phyloP scores from a whole-genome alignment of 169 alveolate species.

The Perkinsus chesapeaki region DNA sequence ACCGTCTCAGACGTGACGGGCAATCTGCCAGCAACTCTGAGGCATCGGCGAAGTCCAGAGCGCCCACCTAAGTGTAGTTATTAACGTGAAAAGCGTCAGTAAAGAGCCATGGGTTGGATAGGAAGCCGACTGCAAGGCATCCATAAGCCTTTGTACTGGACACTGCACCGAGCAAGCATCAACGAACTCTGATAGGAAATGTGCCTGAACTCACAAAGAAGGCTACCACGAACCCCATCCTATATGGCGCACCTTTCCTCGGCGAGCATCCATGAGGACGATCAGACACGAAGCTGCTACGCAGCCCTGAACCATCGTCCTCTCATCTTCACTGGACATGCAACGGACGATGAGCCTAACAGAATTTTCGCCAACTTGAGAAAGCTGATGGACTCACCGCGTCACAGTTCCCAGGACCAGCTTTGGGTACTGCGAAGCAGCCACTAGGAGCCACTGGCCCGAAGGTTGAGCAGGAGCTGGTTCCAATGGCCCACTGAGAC shows the following conservation, averaged over 20 bases:
- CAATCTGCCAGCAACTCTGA: not conserved
- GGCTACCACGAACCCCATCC: not conserved
- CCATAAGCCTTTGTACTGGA: not conserved
- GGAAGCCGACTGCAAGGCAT: not conserved
- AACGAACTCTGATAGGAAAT: not conserved
- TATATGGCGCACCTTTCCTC: not conserved
- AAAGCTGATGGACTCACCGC: not conserved
- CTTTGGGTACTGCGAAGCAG: not conserved
- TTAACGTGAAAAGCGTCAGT: not conserved
- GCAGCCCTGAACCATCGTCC: not conserved
- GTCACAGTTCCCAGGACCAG: not conserved
- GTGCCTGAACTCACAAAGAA: not conserved
- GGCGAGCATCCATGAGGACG: not conserved
- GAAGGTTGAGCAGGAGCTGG: not conserved
- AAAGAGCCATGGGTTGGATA: not conserved
- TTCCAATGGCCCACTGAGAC: not conserved
- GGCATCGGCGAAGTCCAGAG: not conserved
- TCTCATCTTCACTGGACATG: not conserved
- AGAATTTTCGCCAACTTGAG: not conserved
- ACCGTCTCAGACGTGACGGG: not conserved
- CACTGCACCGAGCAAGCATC: not conserved
- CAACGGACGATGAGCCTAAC: not conserved
- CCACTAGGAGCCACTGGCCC: not conserved
- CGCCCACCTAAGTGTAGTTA: not conserved
- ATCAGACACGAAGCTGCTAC: not conserved